Percentiles rank a stretch among this genome's conserved stretches.
Conservation (phyloP, 352 stramenopile species). For the Pythium dissotocum region DNA sequence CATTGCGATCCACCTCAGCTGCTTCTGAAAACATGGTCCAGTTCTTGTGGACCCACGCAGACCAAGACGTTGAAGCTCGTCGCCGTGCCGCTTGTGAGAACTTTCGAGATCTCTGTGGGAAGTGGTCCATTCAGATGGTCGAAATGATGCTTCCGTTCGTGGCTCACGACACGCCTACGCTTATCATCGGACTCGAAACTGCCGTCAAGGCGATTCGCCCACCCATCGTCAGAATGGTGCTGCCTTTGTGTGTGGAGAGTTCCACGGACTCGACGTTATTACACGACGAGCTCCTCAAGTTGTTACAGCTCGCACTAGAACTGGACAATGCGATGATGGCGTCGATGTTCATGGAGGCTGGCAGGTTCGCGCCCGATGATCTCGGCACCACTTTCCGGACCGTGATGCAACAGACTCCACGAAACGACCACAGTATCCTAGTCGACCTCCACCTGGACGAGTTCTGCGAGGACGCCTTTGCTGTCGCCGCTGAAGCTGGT, state of each 20-base stretch:
- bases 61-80: not conserved
- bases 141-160: not conserved
- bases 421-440: not conserved
- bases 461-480: not conserved
- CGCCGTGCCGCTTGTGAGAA: not conserved
- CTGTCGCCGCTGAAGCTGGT: not conserved
- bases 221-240: not conserved
- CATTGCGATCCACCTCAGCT: not conserved
- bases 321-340: not conserved
- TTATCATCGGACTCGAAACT: not conserved
- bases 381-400: not conserved
- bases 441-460: not conserved
- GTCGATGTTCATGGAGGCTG: not conserved
- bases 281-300: not conserved
- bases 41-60: constrained; percentile 4
- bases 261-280: not conserved
- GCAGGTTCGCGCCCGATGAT: not conserved
- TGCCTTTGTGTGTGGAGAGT: not conserved
- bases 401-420: not conserved
- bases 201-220: not conserved
- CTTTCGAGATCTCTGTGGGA: not conserved
- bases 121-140: not conserved
- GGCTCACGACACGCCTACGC: not conserved
- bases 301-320: not conserved
- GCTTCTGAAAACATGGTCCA: not conserved